Conservation (phyloP, 2,329 filamentous ascomycete species). For the Penicillium sp. region DNA sequence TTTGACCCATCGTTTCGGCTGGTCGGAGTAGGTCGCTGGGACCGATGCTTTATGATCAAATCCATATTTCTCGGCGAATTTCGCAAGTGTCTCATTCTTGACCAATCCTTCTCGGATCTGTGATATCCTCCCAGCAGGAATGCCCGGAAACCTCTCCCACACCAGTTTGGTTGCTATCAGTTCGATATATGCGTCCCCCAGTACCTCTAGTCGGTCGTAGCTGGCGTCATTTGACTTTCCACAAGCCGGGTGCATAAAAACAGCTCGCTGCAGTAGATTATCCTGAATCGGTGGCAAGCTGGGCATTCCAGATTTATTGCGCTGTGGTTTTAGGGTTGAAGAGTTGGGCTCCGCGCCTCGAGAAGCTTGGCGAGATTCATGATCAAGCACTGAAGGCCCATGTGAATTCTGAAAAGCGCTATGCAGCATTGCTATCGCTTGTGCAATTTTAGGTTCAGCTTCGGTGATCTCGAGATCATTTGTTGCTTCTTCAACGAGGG, state of each 20-base stretch:
- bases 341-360: not conserved
- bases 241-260: conserved; percentile 66
- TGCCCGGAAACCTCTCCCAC: conserved; percentile 66
- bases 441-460: conserved; percentile 18
- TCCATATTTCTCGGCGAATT: conserved; percentile 69
- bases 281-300: conserved; percentile 62
- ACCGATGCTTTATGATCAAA: conserved; percentile 66
- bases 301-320: conserved; percentile 14
- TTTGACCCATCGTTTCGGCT: conserved; percentile 64
- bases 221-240: conserved; percentile 33
- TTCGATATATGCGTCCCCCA: conserved; percentile 85
- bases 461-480: conserved; percentile 13
- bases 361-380: not conserved
- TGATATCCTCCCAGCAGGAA: conserved; percentile 68
- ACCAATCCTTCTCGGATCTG: conserved; percentile 77
- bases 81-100: conserved; percentile 74
- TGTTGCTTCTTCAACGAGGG: conserved; percentile 24
- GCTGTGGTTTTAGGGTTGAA: not conserved
- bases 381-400: not conserved
- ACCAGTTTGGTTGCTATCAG: conserved; percentile 74
- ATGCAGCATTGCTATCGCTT: conserved; percentile 21
- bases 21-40: conserved; percentile 47
- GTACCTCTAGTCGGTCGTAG: conserved; percentile 85
- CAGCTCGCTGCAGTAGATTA: conserved; percentile 58
- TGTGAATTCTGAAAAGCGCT: conserved; percentile 16